These are phyloP conservation scores for Saposhnikovia divaricata DNA, from an alignment of 129 eudicot genomes.

Conservation along the genomic window DNA sequence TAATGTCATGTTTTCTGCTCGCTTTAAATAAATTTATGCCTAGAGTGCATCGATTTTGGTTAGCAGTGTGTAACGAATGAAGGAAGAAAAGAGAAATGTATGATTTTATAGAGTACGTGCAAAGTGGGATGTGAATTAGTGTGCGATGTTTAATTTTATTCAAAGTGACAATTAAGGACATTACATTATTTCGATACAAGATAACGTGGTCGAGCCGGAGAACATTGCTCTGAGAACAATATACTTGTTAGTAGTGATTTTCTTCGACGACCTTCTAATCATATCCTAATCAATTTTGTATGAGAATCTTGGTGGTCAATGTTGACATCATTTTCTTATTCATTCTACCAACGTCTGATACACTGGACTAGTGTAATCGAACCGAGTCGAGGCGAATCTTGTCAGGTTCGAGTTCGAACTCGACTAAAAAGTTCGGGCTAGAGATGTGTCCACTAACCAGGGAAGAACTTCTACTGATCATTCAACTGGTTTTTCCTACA, in stretches of 20 bases:
- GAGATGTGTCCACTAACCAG: not conserved
- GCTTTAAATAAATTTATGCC: too few species aligned
- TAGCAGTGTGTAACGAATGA: not conserved
- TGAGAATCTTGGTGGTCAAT: not conserved
- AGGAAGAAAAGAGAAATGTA: not conserved
- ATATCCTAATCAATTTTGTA: too few species aligned
- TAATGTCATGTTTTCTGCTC: slow-evolving; percentile 12
- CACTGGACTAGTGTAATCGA: too few species aligned
- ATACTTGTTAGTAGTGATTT: not conserved
- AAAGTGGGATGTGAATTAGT: slow-evolving; percentile 48
- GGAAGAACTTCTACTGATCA: not conserved
- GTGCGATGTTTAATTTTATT: slow-evolving; percentile 31
- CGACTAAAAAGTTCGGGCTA: too few species aligned
- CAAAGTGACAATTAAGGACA: slow-evolving; percentile 12
- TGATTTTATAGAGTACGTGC: slow-evolving; percentile 60
- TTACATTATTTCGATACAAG: slow-evolving; percentile 48
- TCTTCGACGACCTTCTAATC: not conserved
- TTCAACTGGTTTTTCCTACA: not conserved
- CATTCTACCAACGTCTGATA: too few species aligned
- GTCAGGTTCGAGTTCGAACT: too few species aligned
- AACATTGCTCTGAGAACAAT: slow-evolving; percentile 41
- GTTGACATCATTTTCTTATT: not conserved
- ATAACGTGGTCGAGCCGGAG: slow-evolving; percentile 94
- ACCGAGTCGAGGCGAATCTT: too few species aligned
- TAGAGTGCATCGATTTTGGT: not conserved